Percentiles rank a stretch among this genome's conserved stretches.
phyloP scores from a whole-genome alignment of 371 early-diverging fungal species.

The Rhizopus arrhizus region DNA sequence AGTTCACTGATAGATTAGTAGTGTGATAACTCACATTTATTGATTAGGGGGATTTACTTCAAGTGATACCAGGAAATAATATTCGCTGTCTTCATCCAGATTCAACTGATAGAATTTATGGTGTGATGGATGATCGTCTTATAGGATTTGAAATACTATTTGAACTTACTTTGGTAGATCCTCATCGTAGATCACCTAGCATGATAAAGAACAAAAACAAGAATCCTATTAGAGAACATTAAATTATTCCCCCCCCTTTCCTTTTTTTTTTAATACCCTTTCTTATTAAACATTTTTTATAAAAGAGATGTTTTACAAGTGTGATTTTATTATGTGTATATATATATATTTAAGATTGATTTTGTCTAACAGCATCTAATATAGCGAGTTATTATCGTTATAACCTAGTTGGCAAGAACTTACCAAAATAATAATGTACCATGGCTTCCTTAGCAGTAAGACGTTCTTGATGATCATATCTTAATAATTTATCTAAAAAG shows the following conservation, averaged over 20 bases:
- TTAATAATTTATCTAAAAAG: slow-evolving; percentile 91
- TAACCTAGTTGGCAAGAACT: neutral
- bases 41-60: slow-evolving; percentile 58
- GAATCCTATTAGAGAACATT: neutral
- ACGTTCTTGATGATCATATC: slow-evolving; percentile 97
- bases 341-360: neutral
- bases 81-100: slow-evolving; percentile 62
- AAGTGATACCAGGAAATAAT: slow-evolving; percentile 66
- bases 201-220: slow-evolving; percentile 26
- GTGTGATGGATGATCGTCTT: slow-evolving; percentile 56
- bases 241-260: neutral
- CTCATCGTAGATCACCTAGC: slow-evolving; percentile 23
- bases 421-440: slow-evolving; percentile 88
- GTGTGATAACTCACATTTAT: neutral
- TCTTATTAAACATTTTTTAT: neutral
- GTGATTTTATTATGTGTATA: neutral
- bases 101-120: slow-evolving; percentile 53
- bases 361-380: neutral
- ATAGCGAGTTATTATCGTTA: neutral
- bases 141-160: slow-evolving; percentile 41
- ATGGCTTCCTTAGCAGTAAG: slow-evolving; percentile 96
- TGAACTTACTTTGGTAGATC: slow-evolving; percentile 38
- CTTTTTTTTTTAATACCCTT: neutral
- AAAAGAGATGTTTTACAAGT: neutral
- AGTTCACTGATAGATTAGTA: neutral